These are phyloP conservation scores for Lasiosphaeris hirsuta DNA, from an alignment of 495 filamentous ascomycete species.

Conservation along the genomic window DNA sequence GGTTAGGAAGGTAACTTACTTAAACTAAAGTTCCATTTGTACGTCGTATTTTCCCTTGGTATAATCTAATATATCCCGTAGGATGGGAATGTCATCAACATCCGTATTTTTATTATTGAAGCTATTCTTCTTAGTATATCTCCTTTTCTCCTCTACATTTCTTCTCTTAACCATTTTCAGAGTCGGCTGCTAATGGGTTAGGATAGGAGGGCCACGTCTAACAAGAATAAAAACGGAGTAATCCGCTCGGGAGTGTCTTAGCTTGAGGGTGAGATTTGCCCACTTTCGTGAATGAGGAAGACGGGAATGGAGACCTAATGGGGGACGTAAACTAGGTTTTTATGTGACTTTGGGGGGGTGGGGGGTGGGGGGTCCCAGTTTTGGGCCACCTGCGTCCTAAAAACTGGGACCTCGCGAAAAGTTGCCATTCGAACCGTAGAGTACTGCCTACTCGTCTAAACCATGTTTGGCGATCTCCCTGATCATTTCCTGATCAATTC, in stretches of 20 bases:
- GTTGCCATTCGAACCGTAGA: conserved; percentile 8
- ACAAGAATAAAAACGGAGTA: conserved; percentile 4
- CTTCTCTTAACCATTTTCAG: background rate
- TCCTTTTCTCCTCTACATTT: background rate
- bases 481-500: conserved; percentile 3
- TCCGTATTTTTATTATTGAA: background rate
- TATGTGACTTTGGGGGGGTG: conserved; percentile 6
- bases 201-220: conserved; percentile 6
- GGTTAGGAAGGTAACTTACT: background rate
- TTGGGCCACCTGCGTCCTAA: conserved; percentile 6
- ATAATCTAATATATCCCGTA: background rate
- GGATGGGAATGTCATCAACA: background rate
- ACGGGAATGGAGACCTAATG: conserved; percentile 7
- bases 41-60: background rate
- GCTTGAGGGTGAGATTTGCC: conserved; percentile 8
- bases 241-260: conserved; percentile 6
- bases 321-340: conserved; percentile 7
- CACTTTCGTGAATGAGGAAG: conserved; percentile 10
- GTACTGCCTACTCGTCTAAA: conserved; percentile 7
- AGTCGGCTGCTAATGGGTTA: conserved; percentile 1
- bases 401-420: conserved; percentile 12
- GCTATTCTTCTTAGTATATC: conserved; percentile 1
- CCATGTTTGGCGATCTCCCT: conserved; percentile 7
- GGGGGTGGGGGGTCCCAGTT: conserved; percentile 4
- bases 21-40: background rate